Evolutionary conservation across 192 early-diverging fungal species (phyloP).

Genomic region (Linnemannia hyalina): DNA sequence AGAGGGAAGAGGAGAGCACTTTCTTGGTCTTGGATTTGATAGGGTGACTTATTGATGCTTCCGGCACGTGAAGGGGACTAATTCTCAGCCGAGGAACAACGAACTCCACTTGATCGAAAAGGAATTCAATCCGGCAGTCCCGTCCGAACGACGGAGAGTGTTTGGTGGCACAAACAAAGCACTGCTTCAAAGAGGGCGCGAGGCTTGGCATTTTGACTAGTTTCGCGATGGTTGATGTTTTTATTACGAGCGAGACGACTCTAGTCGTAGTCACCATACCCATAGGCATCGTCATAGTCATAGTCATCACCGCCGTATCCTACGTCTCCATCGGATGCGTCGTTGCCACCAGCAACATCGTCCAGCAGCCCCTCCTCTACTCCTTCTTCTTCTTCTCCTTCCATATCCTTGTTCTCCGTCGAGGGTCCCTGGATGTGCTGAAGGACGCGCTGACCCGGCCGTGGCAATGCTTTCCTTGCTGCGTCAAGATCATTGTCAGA

Average conservation of each 20-base stretch:
- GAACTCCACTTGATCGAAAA: neutral
- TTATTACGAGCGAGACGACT: neutral
- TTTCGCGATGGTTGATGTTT: neutral
- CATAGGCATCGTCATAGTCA: constrained; percentile 10
- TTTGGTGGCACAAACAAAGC: neutral
- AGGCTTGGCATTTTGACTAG: neutral
- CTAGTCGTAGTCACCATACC: neutral
- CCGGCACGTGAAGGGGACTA: neutral
- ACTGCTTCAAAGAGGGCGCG: neutral
- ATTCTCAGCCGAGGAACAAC: neutral
- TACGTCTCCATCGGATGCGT: neutral
- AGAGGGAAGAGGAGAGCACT: neutral
- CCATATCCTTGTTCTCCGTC: neutral
- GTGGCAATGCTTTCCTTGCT: neutral
- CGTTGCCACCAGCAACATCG: neutral
- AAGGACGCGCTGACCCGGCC: neutral
- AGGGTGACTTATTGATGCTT: neutral
- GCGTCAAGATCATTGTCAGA: neutral
- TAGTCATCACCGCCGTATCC: constrained; percentile 11
- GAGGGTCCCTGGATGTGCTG: neutral
- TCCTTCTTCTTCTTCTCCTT: neutral
- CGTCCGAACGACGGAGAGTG: neutral
- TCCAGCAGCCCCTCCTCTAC: neutral
- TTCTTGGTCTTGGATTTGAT: neutral
- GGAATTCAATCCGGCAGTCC: neutral